Evolutionary conservation across 1,284 basidiomycete species (phyloP).

Genomic region (Puccinia hordei): DNA sequence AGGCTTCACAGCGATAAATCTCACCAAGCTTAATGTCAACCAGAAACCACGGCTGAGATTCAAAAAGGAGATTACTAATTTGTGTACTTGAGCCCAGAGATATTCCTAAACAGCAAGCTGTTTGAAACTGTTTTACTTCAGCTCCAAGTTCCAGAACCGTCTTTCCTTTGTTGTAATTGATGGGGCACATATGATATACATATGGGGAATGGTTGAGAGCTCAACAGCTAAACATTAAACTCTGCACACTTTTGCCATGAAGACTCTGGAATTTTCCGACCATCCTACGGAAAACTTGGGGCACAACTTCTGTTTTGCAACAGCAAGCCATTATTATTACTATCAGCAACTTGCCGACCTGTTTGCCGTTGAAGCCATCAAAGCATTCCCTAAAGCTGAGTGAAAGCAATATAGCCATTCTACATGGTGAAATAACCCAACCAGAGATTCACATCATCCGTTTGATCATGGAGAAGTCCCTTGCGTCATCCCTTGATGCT

Average conservation of each 20-base stretch:
- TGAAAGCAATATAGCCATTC: neutral
- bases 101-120: neutral
- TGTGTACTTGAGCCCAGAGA: slow-evolving; percentile 14
- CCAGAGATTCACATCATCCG: slow-evolving; percentile 7
- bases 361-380: slow-evolving; percentile 4
- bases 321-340: too few species aligned
- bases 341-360: too few species aligned
- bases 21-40: neutral
- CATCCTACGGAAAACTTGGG: too few species aligned
- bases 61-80: neutral
- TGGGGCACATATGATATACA: neutral
- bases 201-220: neutral
- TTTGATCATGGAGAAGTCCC: neutral
- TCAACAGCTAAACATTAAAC: too few species aligned
- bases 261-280: too few species aligned
- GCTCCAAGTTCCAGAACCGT: neutral
- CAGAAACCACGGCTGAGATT: neutral
- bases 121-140: slow-evolving; percentile 11
- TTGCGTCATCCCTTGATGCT: neutral
- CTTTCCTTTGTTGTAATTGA: neutral
- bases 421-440: neutral
- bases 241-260: too few species aligned
- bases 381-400: neutral
- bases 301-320: too few species aligned
- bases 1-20: neutral